Base-by-base conservation (phyloP, 2,329 filamentous ascomycete species). In the Sporothrix curviconia region DNA sequence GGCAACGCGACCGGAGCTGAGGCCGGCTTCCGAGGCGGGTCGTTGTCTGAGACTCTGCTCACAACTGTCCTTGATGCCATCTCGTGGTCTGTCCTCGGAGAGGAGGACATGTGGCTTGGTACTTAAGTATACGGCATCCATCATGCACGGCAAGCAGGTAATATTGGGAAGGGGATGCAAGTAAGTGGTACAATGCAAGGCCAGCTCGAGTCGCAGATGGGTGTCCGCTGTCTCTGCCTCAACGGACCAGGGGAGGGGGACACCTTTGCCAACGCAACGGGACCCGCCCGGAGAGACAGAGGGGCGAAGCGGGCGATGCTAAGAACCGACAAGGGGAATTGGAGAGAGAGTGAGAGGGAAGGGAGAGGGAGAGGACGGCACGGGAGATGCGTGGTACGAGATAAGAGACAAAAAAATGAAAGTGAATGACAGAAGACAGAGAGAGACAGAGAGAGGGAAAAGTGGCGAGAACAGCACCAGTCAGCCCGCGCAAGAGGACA, bases 91-190 rank as follows among this genome's bases (percentile, higher is more conserved):
- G 52, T 60, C 58, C 22, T 39, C 47, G 25, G 57, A 49, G 36
- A 43, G 42, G 43, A 57, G 60, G 61, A 36, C 55, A 32, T 59
- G 61, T 54, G 63, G 59, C 37, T 62, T 63, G 58, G 57, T 64
- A 65, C 61, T 61, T 63, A 61, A 62, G 59, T 61, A 56, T 62
- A 60, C 58, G 60, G 58, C 56, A 54, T 60, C 62, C 60, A 63
- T 59, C 51, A 57, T 59, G 55, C 55, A 56, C 49, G 47, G 57
- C 49, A 44, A 50, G 51, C 51, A 44, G 34, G 44, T 22, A 40
- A 56, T 49, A 49, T 43, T 60, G 47, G 59, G 51, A 49, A 40
- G 28, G 25, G 56, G 43, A 46, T 57, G 60, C 56, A 56, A 56
- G 54, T 43, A 55, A 43, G 60, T 61, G 55, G 61, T 61, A 64